phyloP scores from a whole-genome alignment of 805 yeast species.

The Saccharomycopsis sp. region DNA sequence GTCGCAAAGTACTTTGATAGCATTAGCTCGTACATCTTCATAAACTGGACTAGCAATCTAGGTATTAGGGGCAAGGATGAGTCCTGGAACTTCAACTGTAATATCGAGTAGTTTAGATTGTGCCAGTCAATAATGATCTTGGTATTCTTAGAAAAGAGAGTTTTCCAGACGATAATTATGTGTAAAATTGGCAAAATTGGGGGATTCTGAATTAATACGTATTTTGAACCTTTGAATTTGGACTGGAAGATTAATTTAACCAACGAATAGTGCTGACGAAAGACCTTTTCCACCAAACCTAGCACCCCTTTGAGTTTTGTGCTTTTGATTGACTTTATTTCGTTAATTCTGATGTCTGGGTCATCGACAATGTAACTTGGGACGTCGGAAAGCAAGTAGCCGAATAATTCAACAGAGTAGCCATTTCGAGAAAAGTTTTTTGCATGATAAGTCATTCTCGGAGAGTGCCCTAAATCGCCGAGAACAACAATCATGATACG shows the following conservation, averaged over 20 bases:
- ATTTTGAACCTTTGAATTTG: constrained; percentile 52
- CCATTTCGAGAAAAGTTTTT: constrained; percentile 63
- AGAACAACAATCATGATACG: constrained; percentile 72
- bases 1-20: constrained; percentile 56
- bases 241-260: constrained; percentile 38
- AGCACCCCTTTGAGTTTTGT: constrained; percentile 11
- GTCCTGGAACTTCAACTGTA: constrained; percentile 55
- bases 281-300: constrained; percentile 41
- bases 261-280: constrained; percentile 46
- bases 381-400: constrained; percentile 59
- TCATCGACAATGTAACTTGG: constrained; percentile 46
- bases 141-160: constrained; percentile 44
- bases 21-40: constrained; percentile 54
- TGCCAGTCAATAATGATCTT: constrained; percentile 91
- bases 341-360: constrained; percentile 44
- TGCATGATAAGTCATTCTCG: constrained; percentile 91
- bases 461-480: constrained; percentile 94
- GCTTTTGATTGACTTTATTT: constrained; percentile 35
- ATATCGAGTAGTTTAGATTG: constrained; percentile 79
- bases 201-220: constrained; percentile 79
- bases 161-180: constrained; percentile 48
- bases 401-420: constrained; percentile 75
- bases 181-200: constrained; percentile 83
- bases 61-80: constrained; percentile 22
- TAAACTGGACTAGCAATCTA: constrained; percentile 42